Evolutionary conservation across 2,329 filamentous ascomycete species (phyloP).

Genomic region (Dactylellina haptotyla): DNA sequence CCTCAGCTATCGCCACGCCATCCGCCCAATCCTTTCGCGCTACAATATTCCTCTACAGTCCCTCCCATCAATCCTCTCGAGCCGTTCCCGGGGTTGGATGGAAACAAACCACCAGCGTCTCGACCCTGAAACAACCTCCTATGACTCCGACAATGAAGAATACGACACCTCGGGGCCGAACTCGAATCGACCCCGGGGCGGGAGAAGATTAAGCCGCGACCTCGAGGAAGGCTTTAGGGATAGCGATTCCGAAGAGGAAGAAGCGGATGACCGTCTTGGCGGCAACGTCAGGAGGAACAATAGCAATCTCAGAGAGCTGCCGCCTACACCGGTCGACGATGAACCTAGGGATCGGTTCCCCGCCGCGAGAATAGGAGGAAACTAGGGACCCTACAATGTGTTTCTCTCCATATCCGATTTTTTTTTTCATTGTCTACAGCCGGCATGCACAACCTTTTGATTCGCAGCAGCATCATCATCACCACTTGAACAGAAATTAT

Average conservation of each 20-base stretch:
- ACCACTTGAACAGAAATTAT: too few species aligned
- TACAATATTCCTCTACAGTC: conserved; percentile 53
- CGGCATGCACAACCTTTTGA: background rate
- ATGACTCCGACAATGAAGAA: conserved; percentile 49
- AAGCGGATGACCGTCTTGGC: conserved; percentile 32
- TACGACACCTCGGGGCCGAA: conserved; percentile 16
- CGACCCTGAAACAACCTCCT: conserved; percentile 32
- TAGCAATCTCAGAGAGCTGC: conserved; percentile 33
- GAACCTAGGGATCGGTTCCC: conserved; percentile 35
- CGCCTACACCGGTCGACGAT: conserved; percentile 48
- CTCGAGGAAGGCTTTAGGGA: conserved; percentile 49
- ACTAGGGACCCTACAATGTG: too few species aligned
- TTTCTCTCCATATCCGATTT: too few species aligned
- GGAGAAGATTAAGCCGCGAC: conserved; percentile 36
- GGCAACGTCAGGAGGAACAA: conserved; percentile 28
- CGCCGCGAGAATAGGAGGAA: conserved; percentile 40
- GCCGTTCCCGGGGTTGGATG: conserved; percentile 51
- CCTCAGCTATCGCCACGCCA: conserved; percentile 50
- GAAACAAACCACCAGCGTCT: conserved; percentile 43
- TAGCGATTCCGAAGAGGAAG: conserved; percentile 51
- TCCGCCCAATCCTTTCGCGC: conserved; percentile 50
- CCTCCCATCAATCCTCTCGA: conserved; percentile 47
- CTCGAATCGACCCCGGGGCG: background rate
- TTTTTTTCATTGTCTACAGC: background rate
- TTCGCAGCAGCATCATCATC: too few species aligned